Base-by-base conservation (phyloP, 805 yeast genomes). In the Torulaspora maleeae region DNA sequence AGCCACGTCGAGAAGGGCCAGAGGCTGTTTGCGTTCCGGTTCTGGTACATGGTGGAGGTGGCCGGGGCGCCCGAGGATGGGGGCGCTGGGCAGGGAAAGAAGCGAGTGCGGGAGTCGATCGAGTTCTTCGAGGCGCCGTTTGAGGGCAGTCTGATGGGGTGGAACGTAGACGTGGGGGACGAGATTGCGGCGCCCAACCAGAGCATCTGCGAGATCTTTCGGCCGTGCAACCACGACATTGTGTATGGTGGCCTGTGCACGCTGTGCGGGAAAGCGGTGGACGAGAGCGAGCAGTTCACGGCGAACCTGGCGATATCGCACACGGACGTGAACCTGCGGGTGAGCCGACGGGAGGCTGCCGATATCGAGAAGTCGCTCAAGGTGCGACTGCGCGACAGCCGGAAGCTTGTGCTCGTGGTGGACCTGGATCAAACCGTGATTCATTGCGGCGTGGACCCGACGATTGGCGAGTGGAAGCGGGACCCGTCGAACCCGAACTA, bases 341-440 rank as follows among this genome's bases (percentile, higher is more conserved):
- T 93, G 17, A 83, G 95, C 34, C 75, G 82, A 39, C 80, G 77
- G 49, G 99, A 93, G 68, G 99, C 98, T 1, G 82, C 80, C 49
- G 80, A 82, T 49, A 81, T 93, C 39, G 98, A 90, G 60, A 77
- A 77, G 49, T 69, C 70, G 25, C 75, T 89, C 42, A 79, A 87
- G 4, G 69, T 72, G 45, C 72, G 83, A 47, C 72, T 93, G 38
- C 66, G 80, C 5, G 63, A 71, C 12, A 85, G 79, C 43, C 71
- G 75, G 48, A 87, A 86, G 63, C 72, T 93, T 50, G 89, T 93
- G 25, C 72, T 93, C 45, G 98, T 93, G 24, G 99, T 93, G 4
- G 99, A 93, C 72, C 74, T 93, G 51, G 99, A 93, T 69, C 99
- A 93, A 64, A 93, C 99, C 0, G 95, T 93, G 4, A 91, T 93